Evolutionary conservation across 2,329 filamentous ascomycete genomes (phyloP).

Genomic region (Colletotrichum sp.): DNA sequence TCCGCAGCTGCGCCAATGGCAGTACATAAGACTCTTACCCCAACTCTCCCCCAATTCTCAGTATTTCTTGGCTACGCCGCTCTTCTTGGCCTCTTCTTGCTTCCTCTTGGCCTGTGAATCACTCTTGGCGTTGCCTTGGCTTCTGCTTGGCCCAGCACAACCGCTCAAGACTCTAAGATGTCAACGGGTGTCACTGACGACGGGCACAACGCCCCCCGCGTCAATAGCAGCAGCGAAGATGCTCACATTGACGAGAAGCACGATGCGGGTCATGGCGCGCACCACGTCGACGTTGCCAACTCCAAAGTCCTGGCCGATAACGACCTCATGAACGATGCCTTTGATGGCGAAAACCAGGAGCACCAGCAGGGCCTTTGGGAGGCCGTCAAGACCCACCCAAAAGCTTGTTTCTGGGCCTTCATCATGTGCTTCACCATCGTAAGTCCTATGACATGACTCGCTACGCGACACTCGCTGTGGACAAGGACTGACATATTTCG

Average conservation of each 20-base stretch:
- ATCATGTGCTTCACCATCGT: conserved; percentile 56
- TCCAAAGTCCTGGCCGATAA: conserved; percentile 37
- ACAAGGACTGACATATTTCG: neutral
- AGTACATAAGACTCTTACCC: neutral
- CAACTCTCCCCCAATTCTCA: neutral
- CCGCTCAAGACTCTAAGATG: conserved; percentile 7
- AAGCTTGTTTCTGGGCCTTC: conserved; percentile 52
- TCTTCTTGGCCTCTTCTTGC: neutral
- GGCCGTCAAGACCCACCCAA: conserved; percentile 43
- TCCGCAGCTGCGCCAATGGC: neutral
- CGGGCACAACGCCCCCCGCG: neutral
- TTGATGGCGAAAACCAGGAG: conserved; percentile 47
- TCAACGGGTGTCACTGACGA: conserved; percentile 15
- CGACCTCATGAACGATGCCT: conserved; percentile 43
- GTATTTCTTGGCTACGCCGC: neutral
- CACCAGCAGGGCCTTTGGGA: conserved; percentile 42
- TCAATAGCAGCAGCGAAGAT: neutral
- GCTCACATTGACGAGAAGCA: conserved; percentile 10
- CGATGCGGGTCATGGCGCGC: neutral
- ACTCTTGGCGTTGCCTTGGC: neutral
- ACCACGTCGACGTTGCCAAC: conserved; percentile 32
- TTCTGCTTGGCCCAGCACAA: neutral
- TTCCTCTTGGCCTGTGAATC: neutral
- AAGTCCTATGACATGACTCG: conserved; percentile 21
- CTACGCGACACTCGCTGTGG: neutral